Evolutionary conservation across 345 rosid species (phyloP), one percentile per base, ranked within the genome.

Genomic region (Ricinus communis): DNA sequence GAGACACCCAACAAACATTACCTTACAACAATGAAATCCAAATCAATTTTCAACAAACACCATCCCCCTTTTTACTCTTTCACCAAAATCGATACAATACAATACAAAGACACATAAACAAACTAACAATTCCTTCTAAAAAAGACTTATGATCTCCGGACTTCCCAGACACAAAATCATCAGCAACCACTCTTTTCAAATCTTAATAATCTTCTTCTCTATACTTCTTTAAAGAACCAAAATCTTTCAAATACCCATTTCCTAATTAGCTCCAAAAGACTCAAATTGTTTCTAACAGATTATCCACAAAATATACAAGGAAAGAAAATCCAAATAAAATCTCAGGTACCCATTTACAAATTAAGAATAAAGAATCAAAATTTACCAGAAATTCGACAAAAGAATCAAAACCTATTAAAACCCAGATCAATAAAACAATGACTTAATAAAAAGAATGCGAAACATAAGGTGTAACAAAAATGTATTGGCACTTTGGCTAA

Each of bases 1-100:
- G 54, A 74, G 63, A 68, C 61, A 61, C 56, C 64, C 53, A 62
- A 53, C 73, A 63, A 61, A 74, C 63, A 61, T 55, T 9, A 45
- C 57, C 53, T 52, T 52, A 40, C 49, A 53, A 61, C 1, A 59
- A 41, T 30, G 19, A 68, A 52, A 68, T 68, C 53, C 67, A 47
- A 58, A 66, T 65, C 59, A 64, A 72, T 59, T 40, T 19, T 38
- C 53, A 38, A 18, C 74, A 40, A 52, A 25, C 74, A 36, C 28
- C 68, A 41, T 43, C 55, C 45, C n/a, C 30, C 30, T 64, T 72
- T 15, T 72, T 15, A 64, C 49, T 46, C 24, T 47, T 28, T 57
- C 70, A n/a, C 76, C 54, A 65, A 24, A 41, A 31, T n/a, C 18
- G 21, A 38, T 6, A 36, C 13, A 55, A 60, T 14, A 19, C 19